These are phyloP conservation scores for Stereum hirsutum DNA, from an alignment of 1,284 basidiomycete species.

Conservation along the genomic window DNA sequence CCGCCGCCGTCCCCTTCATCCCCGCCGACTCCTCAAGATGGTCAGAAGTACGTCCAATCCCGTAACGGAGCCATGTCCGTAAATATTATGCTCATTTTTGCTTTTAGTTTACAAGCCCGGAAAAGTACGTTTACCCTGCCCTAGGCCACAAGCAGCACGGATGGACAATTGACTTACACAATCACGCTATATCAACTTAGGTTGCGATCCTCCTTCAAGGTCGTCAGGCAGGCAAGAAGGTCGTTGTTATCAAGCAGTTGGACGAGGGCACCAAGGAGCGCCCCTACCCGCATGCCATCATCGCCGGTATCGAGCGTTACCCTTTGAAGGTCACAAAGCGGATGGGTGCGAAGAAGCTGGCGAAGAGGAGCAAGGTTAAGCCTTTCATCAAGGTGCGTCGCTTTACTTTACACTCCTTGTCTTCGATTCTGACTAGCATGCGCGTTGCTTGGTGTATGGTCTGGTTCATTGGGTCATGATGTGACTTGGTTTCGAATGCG, in stretches of 20 bases:
- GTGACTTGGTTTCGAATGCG: too few relatives aligned
- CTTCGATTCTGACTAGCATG: neutral
- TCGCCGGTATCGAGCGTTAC: constrained; percentile 94
- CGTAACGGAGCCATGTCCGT: neutral
- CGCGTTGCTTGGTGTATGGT: neutral
- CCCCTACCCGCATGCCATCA: constrained; percentile 92
- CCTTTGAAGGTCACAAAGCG: constrained; percentile 92
- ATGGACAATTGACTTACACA: constrained; percentile 7
- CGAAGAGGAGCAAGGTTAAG: constrained; percentile 90
- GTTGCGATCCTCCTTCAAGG: constrained; percentile 95
- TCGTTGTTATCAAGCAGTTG: constrained; percentile 82
- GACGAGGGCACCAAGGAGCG: constrained; percentile 87
- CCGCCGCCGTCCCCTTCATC: constrained; percentile 3
- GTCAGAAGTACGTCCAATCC: constrained; percentile 43
- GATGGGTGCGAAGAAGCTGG: constrained; percentile 93
- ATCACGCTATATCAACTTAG: too few relatives aligned
- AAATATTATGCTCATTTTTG: constrained; percentile 19
- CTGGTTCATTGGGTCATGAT: too few relatives aligned
- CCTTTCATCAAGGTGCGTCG: constrained; percentile 91
- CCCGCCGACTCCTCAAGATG: constrained; percentile 50
- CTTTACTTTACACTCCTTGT: neutral
- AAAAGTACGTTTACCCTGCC: constrained; percentile 54
- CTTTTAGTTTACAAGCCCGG: constrained; percentile 90
- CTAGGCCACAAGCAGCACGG: constrained; percentile 4
- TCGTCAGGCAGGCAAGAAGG: constrained; percentile 92